phyloP scores from a whole-genome alignment of 1,139 yeast genomes.

The Blastobotrys aristatus region DNA sequence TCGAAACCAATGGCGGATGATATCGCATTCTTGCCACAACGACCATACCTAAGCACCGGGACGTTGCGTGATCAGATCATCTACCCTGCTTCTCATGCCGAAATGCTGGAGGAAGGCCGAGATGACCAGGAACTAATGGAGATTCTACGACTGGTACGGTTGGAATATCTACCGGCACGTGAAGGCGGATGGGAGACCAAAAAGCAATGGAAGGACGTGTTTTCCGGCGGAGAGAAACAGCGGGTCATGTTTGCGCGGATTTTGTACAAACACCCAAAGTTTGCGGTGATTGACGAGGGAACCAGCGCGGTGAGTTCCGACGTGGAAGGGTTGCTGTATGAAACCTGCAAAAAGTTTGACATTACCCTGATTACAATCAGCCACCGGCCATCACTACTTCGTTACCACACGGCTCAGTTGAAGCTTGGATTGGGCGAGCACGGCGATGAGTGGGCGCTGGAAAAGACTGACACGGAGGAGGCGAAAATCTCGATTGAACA shows the following conservation, averaged over 20 bases:
- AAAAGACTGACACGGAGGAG: constrained; percentile 29
- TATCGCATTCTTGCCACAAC: constrained; percentile 73
- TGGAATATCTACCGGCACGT: constrained; percentile 67
- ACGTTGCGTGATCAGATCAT: constrained; percentile 83
- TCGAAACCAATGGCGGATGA: constrained; percentile 75
- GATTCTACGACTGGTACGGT: constrained; percentile 67
- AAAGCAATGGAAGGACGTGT: constrained; percentile 85
- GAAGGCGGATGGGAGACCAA: constrained; percentile 57
- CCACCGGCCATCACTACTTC: constrained; percentile 79
- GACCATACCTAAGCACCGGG: constrained; percentile 72
- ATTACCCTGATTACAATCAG: constrained; percentile 80
- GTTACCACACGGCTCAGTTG: constrained; percentile 67
- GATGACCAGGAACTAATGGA: constrained; percentile 66
- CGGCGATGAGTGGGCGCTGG: constrained; percentile 44
- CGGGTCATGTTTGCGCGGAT: constrained; percentile 86
- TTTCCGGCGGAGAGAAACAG: constrained; percentile 95
- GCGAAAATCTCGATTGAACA: constrained; percentile 34
- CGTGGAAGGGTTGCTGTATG: constrained; percentile 85
- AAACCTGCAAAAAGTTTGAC: constrained; percentile 59
- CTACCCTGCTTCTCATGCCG: constrained; percentile 74
- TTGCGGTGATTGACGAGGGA: constrained; percentile 86
- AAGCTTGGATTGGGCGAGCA: constrained; percentile 60
- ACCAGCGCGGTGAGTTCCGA: constrained; percentile 91
- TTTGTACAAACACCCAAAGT: constrained; percentile 72
- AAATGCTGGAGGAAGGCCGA: constrained; percentile 67